These are phyloP conservation scores for Melaleuca alternifolia DNA, from an alignment of 345 rosid species.

Conservation along the genomic window DNA sequence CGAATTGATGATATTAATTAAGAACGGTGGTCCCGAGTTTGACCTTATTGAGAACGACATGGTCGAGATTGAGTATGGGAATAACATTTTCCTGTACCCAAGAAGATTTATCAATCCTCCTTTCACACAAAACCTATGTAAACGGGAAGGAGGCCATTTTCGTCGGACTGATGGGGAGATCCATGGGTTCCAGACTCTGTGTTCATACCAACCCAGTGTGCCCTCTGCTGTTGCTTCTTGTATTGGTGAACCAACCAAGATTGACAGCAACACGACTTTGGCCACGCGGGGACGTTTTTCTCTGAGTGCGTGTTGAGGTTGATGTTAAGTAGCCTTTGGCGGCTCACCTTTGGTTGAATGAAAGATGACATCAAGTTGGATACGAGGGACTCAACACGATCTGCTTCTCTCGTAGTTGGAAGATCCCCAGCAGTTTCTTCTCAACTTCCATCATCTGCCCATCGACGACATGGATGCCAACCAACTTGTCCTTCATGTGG, in stretches of 20 bases:
- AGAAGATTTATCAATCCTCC: background rate
- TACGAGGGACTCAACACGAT: too few species aligned
- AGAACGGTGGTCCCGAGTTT: background rate
- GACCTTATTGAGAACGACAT: background rate
- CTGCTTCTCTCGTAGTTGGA: too few species aligned
- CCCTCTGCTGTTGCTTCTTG: background rate
- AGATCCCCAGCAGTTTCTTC: too few species aligned
- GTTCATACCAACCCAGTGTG: background rate
- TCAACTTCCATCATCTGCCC: background rate
- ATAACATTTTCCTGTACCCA: background rate
- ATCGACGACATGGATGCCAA: background rate
- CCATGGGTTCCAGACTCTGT: background rate
- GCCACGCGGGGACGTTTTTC: background rate
- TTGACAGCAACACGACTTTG: background rate
- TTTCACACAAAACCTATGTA: background rate
- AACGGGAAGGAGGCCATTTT: background rate
- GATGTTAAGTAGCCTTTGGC: background rate
- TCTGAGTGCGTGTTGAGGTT: background rate
- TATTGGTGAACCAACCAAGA: background rate
- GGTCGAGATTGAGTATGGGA: background rate
- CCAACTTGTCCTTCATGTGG: background rate
- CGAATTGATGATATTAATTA: background rate
- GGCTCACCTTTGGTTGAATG: background rate
- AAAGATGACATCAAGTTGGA: too few species aligned
- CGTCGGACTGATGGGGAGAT: background rate